Base-by-base conservation (phyloP, 306 rosid species). In the Trichosanthes truncata region DNA sequence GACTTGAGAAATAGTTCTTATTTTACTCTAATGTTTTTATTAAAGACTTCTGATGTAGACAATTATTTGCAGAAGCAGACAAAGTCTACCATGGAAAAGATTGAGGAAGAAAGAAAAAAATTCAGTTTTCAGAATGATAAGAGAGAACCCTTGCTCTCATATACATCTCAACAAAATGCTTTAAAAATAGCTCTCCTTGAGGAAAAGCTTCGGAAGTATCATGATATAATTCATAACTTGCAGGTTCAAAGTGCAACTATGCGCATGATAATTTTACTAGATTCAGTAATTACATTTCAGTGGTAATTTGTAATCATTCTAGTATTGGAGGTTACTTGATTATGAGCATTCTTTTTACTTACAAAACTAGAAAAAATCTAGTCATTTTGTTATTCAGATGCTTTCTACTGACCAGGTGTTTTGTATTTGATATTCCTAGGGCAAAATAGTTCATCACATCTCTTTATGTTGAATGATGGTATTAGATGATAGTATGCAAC, bases 131-230 rank as follows among this genome's bases (percentile, higher is more conserved):
- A 76, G 80, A 85, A 79, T 25, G 80, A 20, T 65, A 83, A 77
- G 57, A 83, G 86, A 74, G 89, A 78, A 56, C 76, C 84, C 61
- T 76, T 87, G 49, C 89, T 88, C 71, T 83, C 84, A 60, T 73
- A 79, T 81, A 79, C 85, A 49, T 87, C 88, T 77, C 74, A 56
- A 18, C 78, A 46, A 43, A 81, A 88, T 81, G 81, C 87, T 83
- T 82, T 85, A 67, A 79, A 82, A 74, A 35, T 85, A 68, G 85
- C 84, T 55, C 83, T 83, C 29, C 88, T 86, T 8, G 92, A 91
- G 90, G 91, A 91, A 85, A 94, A 88, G 66, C 89, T 91, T 83
- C 87, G 85, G 82, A 89, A 85, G 72, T 86, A 92, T 80, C 66
- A 77, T 80, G 87, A 87, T 80, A 89, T 83, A 91, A 92, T 92